Evolutionary conservation across 2,329 filamentous ascomycete genomes (phyloP).

Genomic region (Alternaria gansuensis): DNA sequence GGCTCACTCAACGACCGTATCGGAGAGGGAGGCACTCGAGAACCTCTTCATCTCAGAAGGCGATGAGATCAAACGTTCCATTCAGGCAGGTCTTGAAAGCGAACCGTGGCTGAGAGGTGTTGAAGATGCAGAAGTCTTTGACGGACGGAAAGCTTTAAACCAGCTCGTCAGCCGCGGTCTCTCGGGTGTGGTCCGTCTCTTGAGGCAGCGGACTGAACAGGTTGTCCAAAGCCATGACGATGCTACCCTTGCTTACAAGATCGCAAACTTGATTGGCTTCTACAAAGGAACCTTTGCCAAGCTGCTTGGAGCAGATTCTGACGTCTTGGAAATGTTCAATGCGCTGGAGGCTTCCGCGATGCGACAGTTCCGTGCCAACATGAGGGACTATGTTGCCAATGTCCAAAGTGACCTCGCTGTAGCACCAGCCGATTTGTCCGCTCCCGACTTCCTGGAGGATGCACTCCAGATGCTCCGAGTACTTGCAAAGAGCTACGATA

Average conservation of each 20-base stretch:
- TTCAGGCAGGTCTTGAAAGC: constrained; percentile 80
- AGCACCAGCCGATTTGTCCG: constrained; percentile 74
- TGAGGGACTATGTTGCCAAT: constrained; percentile 80
- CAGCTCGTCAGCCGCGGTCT: constrained; percentile 88
- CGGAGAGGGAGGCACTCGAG: constrained; percentile 91
- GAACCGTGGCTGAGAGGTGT: constrained; percentile 80
- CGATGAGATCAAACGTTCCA: constrained; percentile 83
- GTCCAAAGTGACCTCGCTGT: constrained; percentile 76
- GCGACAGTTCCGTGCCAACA: constrained; percentile 80
- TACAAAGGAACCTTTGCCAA: constrained; percentile 87
- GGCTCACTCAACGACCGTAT: constrained; percentile 93
- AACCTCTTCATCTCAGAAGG: constrained; percentile 90
- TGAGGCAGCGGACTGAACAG: constrained; percentile 90
- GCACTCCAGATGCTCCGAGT: constrained; percentile 78
- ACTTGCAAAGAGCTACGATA: constrained; percentile 87
- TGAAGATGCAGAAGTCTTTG: constrained; percentile 67
- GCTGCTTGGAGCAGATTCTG: constrained; percentile 74
- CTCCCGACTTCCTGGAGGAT: constrained; percentile 82
- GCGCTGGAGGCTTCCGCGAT: constrained; percentile 79
- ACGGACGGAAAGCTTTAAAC: constrained; percentile 81
- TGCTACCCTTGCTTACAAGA: constrained; percentile 84
- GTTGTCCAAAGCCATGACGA: constrained; percentile 94
- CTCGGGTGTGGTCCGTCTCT: constrained; percentile 78
- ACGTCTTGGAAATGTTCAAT: constrained; percentile 73
- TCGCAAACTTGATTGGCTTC: constrained; percentile 88